Evolutionary conservation across 2,329 filamentous ascomycete species (phyloP).

Genomic region (Colletotrichum liriopes): DNA sequence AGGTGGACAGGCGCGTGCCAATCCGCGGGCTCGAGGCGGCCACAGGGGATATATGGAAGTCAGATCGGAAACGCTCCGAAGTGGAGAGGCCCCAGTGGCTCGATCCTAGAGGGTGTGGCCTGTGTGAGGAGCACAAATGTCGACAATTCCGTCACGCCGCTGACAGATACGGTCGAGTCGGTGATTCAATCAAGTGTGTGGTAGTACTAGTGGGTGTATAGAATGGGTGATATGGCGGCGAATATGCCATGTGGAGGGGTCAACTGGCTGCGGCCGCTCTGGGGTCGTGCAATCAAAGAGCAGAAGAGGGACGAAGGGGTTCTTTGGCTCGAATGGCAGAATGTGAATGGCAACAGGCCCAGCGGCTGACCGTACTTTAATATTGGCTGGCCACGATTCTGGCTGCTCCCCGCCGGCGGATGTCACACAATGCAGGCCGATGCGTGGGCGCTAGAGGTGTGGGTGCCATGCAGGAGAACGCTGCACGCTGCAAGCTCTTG

Average conservation of each 20-base stretch:
- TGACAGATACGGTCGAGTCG: slow-evolving; percentile 29
- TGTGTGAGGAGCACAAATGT: slow-evolving; percentile 24
- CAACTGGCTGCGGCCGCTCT: slow-evolving; percentile 32
- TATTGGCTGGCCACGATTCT: slow-evolving; percentile 65
- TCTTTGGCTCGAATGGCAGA: slow-evolving; percentile 40
- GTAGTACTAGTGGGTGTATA: slow-evolving; percentile 30
- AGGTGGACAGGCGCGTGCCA: slow-evolving; percentile 13
- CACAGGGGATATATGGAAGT: slow-evolving; percentile 45
- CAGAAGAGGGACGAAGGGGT: slow-evolving; percentile 43
- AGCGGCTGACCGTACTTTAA: slow-evolving; percentile 65
- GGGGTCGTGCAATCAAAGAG: slow-evolving; percentile 45
- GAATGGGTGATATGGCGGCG: slow-evolving; percentile 45
- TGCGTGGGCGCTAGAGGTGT: slow-evolving; percentile 49
- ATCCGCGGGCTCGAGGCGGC: slow-evolving; percentile 26
- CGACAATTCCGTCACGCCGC: slow-evolving; percentile 38
- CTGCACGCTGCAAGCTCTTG: slow-evolving; percentile 41
- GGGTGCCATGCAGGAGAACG: slow-evolving; percentile 42
- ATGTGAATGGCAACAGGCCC: slow-evolving; percentile 50
- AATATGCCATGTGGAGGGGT: slow-evolving; percentile 51
- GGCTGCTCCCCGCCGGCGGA: slow-evolving; percentile 58
- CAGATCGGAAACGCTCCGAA: slow-evolving; percentile 36
- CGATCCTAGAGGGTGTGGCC: slow-evolving; percentile 26
- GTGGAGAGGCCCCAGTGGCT: slow-evolving; percentile 32
- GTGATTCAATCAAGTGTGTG: slow-evolving; percentile 19
- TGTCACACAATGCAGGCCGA: slow-evolving; percentile 49